Evolutionary conservation across 306 rosid species (phyloP).

Genomic region (Vigna mungo): DNA sequence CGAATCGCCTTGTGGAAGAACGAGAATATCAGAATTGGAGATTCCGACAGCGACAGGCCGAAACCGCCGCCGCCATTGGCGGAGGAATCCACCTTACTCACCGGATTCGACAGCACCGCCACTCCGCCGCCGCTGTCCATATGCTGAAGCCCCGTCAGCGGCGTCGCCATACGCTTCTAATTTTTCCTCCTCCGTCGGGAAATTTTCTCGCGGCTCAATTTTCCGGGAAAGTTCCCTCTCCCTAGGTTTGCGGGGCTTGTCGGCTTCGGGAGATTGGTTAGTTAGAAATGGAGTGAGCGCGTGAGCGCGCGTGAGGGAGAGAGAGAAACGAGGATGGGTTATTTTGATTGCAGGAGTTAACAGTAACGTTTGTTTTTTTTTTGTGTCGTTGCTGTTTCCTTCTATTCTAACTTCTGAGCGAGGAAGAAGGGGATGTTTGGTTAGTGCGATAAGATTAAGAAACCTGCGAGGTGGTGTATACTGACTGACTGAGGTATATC

Average conservation of each 20-base stretch:
- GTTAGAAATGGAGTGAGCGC: conserved; percentile 17
- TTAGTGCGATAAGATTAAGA: conserved; percentile 47
- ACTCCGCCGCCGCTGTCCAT: conserved; percentile 76
- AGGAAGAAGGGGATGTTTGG: conserved; percentile 47
- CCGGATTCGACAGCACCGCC: conserved; percentile 72
- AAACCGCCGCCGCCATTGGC: conserved; percentile 60
- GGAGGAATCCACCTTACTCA: conserved; percentile 65
- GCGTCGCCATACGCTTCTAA: conserved; percentile 69
- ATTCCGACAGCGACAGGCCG: conserved; percentile 57
- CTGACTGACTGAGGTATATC: conserved; percentile 16
- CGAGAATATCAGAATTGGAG: conserved; percentile 86
- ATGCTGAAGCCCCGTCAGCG: conserved; percentile 69
- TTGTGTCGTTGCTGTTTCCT: neutral
- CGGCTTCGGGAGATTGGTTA: neutral
- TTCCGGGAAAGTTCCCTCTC: conserved; percentile 44
- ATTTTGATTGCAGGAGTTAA: conserved; percentile 28
- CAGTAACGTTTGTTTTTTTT: conserved; percentile 21
- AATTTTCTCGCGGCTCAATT: conserved; percentile 37
- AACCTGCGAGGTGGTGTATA: conserved; percentile 31
- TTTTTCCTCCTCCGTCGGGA: conserved; percentile 5
- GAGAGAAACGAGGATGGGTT: neutral
- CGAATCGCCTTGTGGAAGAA: conserved; percentile 92
- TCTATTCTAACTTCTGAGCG: conserved; percentile 14
- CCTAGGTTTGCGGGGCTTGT: conserved; percentile 23
- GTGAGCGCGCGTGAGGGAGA: neutral